Conservation (phyloP, 192 early-diverging fungal species). For the Coemansia sp. region DNA sequence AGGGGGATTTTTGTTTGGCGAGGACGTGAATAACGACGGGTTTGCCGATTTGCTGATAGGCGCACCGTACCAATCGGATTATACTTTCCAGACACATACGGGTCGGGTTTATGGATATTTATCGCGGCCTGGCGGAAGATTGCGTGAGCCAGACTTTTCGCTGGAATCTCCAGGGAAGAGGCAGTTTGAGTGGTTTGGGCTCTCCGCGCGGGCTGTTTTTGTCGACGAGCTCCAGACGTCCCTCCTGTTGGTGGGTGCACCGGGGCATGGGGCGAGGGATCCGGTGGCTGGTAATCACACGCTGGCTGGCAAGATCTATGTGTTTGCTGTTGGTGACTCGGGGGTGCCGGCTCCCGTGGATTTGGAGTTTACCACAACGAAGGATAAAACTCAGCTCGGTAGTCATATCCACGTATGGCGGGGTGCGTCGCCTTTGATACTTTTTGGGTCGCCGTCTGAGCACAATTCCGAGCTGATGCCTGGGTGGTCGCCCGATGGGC, state of each 20-base stretch:
- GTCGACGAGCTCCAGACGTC: conserved; percentile 9
- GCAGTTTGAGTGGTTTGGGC: conserved; percentile 58
- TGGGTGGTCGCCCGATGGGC: neutral
- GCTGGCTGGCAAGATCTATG: conserved; percentile 57
- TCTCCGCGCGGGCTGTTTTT: conserved; percentile 23
- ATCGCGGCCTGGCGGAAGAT: conserved; percentile 3
- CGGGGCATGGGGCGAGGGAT: conserved; percentile 40
- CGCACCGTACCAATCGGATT: conserved; percentile 56
- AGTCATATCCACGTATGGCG: conserved; percentile 49
- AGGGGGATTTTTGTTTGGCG: conserved; percentile 51
- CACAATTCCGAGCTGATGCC: conserved; percentile 14
- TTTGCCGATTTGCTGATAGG: conserved; percentile 66
- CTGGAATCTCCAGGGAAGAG: conserved; percentile 30
- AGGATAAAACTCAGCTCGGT: conserved; percentile 45
- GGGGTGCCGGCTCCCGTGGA: neutral
- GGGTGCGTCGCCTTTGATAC: conserved; percentile 13
- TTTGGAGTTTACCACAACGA: conserved; percentile 20
- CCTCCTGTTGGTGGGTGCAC: conserved; percentile 56
- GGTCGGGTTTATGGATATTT: conserved; percentile 54
- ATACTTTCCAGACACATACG: conserved; percentile 24
- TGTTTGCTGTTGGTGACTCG: conserved; percentile 23
- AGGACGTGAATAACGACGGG: conserved; percentile 66
- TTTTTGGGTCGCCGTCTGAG: conserved; percentile 49
- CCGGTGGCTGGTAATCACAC: neutral
- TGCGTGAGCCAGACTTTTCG: conserved; percentile 37